Evolutionary conservation across 163 green algal genomes (phyloP).

Genomic region (Smithsoniella earleae): DNA sequence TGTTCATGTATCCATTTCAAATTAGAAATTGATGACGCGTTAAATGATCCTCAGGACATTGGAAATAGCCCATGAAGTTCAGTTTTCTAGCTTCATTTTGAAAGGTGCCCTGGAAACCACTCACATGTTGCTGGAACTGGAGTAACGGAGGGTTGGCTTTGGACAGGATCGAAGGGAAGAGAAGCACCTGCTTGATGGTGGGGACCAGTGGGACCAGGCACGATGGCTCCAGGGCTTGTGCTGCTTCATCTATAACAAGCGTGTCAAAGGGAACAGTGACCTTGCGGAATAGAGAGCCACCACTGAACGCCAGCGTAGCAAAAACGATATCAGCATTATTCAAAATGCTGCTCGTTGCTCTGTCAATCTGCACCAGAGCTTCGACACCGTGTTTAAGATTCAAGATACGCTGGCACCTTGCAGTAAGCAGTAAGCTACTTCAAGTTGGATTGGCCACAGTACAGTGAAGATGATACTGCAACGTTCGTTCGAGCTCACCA

Average conservation of each 20-base stretch:
- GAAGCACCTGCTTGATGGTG: slow-evolving; percentile 58
- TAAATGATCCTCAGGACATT: background rate
- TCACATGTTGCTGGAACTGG: background rate
- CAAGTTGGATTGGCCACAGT: too few relatives aligned
- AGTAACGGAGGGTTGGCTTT: background rate
- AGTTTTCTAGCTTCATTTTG: background rate
- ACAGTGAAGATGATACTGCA: too few relatives aligned
- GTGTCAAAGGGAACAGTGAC: slow-evolving; percentile 25
- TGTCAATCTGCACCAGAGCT: slow-evolving; percentile 12
- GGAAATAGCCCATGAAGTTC: background rate
- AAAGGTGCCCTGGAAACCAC: background rate
- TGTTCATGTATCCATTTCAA: background rate
- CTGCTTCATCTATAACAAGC: slow-evolving; percentile 79
- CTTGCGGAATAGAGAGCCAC: slow-evolving; percentile 53
- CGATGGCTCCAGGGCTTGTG: slow-evolving; percentile 81
- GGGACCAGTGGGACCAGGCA: slow-evolving; percentile 69
- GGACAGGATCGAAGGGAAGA: too few relatives aligned
- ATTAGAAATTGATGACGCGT: too few relatives aligned
- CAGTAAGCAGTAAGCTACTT: too few relatives aligned
- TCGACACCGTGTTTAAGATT: background rate
- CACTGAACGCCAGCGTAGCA: slow-evolving; percentile 77
- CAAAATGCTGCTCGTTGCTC: slow-evolving; percentile 49
- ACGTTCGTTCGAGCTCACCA: too few relatives aligned
- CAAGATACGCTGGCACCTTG: background rate
- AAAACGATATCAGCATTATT: slow-evolving; percentile 85